Evolutionary conservation across 768 basidiomycete species (phyloP), one percentile per base, ranked within the genome.

Genomic region (Gymnopilus junonius): DNA sequence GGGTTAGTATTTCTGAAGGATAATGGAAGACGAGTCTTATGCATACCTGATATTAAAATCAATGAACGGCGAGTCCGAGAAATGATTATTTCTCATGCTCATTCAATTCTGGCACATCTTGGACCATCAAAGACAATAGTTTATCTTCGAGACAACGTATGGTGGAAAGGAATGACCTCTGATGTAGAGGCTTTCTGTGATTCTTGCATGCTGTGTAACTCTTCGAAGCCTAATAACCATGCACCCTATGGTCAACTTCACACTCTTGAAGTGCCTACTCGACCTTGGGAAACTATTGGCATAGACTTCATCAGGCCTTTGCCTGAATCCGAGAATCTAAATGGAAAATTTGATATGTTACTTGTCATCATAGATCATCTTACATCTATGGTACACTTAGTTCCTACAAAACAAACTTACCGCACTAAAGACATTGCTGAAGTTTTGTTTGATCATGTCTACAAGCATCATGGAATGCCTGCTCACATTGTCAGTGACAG

Each of bases 381-480:
- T 62, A 37, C 58, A 45, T 23, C 65, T 53, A 45, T 67, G 43
- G 31, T 56, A 21, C 31, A 51, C 20, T 15, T 67, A 0, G 57
- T 67, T 8, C 62, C 63, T 1, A 57, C 48, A 2, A 23, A 43
- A 1, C 55, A 45, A 10, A 32, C 32, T 32, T 51, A 65, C 43
- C 50, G 55, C 0, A 70, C 74, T 2, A 35, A 63, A 23, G 45
- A 73, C 2, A 5, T 74, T 6, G 71, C 73, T 0, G 31, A 45
- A 7, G 21, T 74, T 0, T 70, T 74, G 31, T 74, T 75, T 35
- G 57, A 71, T 12, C 15, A 63, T 4, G 73, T 71, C 69, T 74
- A 72, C 56, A 74, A 73, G 35, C 67, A 76, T 48, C 76, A 76
- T 57, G 77, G 79, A 72, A 76, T 67, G 1, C 66, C 66, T 20